Conservation (phyloP, 2,329 filamentous ascomycete species). For the Xenoacremonium recifei region DNA sequence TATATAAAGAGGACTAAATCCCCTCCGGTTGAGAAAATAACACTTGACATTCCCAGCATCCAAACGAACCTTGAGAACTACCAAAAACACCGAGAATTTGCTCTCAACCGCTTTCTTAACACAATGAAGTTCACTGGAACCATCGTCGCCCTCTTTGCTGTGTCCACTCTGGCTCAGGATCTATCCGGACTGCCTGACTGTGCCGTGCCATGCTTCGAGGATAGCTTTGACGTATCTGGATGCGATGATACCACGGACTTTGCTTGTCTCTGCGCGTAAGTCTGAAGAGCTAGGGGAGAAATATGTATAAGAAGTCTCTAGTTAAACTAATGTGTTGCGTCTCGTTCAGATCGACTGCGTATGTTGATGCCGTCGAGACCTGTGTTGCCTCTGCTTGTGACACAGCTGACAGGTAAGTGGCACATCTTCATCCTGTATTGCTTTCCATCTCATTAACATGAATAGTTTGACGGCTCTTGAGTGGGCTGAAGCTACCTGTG, state of each 20-base stretch:
- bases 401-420: neutral
- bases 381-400: neutral
- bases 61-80: no score
- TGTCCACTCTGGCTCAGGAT: constrained; percentile 17
- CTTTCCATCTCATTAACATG: neutral
- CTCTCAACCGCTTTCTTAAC: no score
- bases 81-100: no score
- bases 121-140: constrained; percentile 25
- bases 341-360: neutral
- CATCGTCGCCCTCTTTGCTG: constrained; percentile 18
- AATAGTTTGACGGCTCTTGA: neutral
- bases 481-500: constrained; percentile 1
- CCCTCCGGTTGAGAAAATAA: no score
- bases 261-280: constrained; percentile 14
- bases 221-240: constrained; percentile 11
- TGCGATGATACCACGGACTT: constrained; percentile 12
- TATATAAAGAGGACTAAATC: no score
- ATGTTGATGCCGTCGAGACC: neutral
- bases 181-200: neutral
- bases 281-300: neutral
- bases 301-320: no score
- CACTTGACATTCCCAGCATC: no score
- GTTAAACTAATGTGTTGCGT: no score
- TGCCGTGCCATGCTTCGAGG: constrained; percentile 7
- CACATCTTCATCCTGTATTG: neutral